phyloP scores from a whole-genome alignment of 2,329 filamentous ascomycete species.

The Aspergillus sp. region DNA sequence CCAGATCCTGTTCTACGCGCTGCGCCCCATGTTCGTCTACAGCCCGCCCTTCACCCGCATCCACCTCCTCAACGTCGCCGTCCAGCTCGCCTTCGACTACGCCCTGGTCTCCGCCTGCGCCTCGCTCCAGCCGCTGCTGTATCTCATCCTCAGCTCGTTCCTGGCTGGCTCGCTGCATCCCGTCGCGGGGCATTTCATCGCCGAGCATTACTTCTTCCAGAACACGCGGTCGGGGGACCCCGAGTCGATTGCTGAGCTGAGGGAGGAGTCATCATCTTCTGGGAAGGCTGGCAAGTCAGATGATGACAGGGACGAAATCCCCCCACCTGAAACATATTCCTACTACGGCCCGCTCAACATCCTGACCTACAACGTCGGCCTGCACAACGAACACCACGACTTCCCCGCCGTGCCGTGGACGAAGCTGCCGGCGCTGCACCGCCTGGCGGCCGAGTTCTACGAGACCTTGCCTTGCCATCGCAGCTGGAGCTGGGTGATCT shows the following conservation, averaged over 20 bases:
- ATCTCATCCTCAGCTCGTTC: constrained; percentile 83
- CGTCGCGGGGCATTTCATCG: constrained; percentile 94
- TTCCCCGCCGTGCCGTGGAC: constrained; percentile 98
- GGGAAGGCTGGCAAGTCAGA: too few species aligned
- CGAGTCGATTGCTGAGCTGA: constrained; percentile 45
- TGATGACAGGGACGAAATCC: constrained; percentile 43
- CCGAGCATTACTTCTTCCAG: constrained; percentile 78
- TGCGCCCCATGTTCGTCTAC: constrained; percentile 93
- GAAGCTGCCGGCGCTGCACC: constrained; percentile 63
- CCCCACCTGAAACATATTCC: constrained; percentile 86
- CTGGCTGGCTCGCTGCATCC: constrained; percentile 89
- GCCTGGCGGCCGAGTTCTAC: constrained; percentile 86
- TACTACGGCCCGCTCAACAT: constrained; percentile 93
- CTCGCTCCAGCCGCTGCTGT: constrained; percentile 56
- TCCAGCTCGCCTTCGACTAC: constrained; percentile 71
- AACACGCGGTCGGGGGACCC: constrained; percentile 28
- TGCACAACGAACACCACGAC: constrained; percentile 98
- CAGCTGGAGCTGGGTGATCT: constrained; percentile 89
- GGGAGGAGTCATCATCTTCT: constrained; percentile 24
- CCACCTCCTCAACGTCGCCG: constrained; percentile 69
- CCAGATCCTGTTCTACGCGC: constrained; percentile 96
- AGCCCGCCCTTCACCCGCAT: constrained; percentile 76
- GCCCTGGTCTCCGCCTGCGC: constrained; percentile 53
- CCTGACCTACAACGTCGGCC: constrained; percentile 90
- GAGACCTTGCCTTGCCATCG: constrained; percentile 72